Base-by-base conservation (phyloP, 768 basidiomycete species). In the Baorangia bicolor region DNA sequence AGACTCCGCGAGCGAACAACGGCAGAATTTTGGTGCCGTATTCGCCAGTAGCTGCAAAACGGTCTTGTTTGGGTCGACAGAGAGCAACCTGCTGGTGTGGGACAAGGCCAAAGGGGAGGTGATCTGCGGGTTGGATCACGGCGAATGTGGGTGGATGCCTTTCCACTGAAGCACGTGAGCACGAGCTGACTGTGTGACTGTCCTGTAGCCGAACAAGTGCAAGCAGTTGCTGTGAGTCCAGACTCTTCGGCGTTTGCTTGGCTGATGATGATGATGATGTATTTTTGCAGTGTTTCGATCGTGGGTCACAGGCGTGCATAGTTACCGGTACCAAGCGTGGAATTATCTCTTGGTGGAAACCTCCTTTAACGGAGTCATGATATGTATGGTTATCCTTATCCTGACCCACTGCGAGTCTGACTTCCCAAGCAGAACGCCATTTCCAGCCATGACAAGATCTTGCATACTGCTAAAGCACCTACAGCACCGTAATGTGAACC, bases 81-180 rank as follows among this genome's bases (percentile, higher is more conserved):
- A 84, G 18, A 78, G 77, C 20, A 84, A 78, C 66, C 73, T 82
- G 28, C 69, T 87, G 37, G 79, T 83, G 31, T 88, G 87, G 86
- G 84, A 88, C 62, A 78, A 73, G 64, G 74, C 73, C 64, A 81
- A 77, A 52, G 81, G 77, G 12, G 72, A 71, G 3, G 68, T 86
- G 25, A 75, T 85, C 14, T 84, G 82, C 67, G 86, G 81, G 30
- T 65, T 88, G 60, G 81, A 84, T 58, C 84, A 87, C 60, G 77
- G 77, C 14, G 80, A 84, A 59, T 79, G 85, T 86, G 65, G 61
- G 78, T 63, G 28, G 41, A 14, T 14, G 14, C 42, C 40, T 8
- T 27, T 41, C 42, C n/a, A 11, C 9, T 10, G 37, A 30, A 7
- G 13, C 43, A 40, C 35, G 28, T 31, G 37, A 35, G 47, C 49